These are phyloP conservation scores for Cryptococcus jaspeensis DNA, from an alignment of 1,284 basidiomycete species.

Conservation along the genomic window DNA sequence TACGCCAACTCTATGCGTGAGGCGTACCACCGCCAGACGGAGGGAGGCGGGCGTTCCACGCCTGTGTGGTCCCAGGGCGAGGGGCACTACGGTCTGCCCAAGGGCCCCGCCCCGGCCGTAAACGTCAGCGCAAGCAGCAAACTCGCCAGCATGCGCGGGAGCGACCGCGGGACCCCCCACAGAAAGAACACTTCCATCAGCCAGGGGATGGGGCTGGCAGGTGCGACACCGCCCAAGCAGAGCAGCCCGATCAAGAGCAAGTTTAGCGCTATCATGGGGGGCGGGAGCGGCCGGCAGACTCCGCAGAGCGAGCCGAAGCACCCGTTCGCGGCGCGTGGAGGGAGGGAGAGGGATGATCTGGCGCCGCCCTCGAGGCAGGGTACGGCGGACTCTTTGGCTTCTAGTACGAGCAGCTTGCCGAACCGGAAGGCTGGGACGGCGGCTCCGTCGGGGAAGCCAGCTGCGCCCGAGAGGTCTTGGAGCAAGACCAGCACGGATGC, in stretches of 20 bases:
- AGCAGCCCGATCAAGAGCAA: constrained; percentile 30
- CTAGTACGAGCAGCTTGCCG: constrained; percentile 12
- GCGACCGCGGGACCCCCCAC: neutral
- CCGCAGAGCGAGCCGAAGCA: constrained; percentile 20
- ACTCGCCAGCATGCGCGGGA: neutral
- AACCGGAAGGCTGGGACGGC: constrained; percentile 7
- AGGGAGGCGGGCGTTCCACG: constrained; percentile 11
- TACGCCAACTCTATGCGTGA: constrained; percentile 26
- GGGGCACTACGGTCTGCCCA: constrained; percentile 13
- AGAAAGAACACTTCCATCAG: constrained; percentile 13
- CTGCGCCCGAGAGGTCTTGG: constrained; percentile 6
- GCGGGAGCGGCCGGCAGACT: constrained; percentile 6
- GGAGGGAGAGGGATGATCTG: constrained; percentile 4
- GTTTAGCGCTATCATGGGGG: constrained; percentile 21
- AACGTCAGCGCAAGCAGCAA: neutral
- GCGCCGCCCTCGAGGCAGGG: neutral
- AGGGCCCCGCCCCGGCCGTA: constrained; percentile 13
- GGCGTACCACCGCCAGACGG: too few species aligned
- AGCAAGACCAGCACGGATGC: constrained; percentile 10
- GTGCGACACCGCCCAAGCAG: constrained; percentile 18
- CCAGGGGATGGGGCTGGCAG: constrained; percentile 9
- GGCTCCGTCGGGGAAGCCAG: constrained; percentile 6
- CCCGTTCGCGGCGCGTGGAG: constrained; percentile 34
- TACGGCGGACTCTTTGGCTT: constrained; percentile 2
- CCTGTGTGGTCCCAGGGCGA: constrained; percentile 16